Conservation (phyloP, 2,329 filamentous ascomycete genomes). For the Ascochyta rabiei region DNA sequence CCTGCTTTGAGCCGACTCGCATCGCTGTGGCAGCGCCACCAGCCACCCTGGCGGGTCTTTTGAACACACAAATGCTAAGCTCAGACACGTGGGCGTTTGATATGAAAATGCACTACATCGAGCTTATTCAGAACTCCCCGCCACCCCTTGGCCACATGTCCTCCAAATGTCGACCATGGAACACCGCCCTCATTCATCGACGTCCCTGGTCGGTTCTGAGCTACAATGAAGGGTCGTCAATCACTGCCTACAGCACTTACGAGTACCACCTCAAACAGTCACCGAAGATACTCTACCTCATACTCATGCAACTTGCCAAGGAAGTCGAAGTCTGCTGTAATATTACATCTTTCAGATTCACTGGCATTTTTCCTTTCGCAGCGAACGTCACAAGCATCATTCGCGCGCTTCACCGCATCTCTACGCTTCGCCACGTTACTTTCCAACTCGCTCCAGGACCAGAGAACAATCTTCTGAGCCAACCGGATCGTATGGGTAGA, state of each 20-base stretch:
- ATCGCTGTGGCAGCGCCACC: constrained; percentile 61
- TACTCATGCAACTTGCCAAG: constrained; percentile 45
- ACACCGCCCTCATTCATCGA: constrained; percentile 58
- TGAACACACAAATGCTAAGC: constrained; percentile 63
- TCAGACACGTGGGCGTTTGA: constrained; percentile 69
- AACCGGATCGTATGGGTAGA: constrained; percentile 47
- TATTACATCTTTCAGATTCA: constrained; percentile 61
- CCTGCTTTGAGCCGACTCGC: constrained; percentile 35
- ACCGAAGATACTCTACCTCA: constrained; percentile 64
- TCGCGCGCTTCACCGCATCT: constrained; percentile 33
- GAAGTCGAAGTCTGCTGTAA: constrained; percentile 35
- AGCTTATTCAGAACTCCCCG: constrained; percentile 42
- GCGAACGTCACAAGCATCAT: constrained; percentile 58
- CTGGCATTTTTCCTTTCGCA: constrained; percentile 70
- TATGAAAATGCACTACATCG: constrained; percentile 66
- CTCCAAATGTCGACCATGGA: constrained; percentile 24
- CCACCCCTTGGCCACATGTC: constrained; percentile 11
- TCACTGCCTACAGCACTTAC: constrained; percentile 72
- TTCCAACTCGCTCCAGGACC: constrained; percentile 52
- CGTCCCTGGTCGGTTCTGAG: constrained; percentile 68
- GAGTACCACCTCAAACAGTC: constrained; percentile 72
- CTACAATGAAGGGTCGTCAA: constrained; percentile 77
- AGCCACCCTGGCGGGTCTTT: constrained; percentile 64
- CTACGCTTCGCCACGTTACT: constrained; percentile 41
- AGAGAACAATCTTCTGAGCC: constrained; percentile 47